phyloP scores from a whole-genome alignment of 306 rosid species.

The Prunus armeniaca region DNA sequence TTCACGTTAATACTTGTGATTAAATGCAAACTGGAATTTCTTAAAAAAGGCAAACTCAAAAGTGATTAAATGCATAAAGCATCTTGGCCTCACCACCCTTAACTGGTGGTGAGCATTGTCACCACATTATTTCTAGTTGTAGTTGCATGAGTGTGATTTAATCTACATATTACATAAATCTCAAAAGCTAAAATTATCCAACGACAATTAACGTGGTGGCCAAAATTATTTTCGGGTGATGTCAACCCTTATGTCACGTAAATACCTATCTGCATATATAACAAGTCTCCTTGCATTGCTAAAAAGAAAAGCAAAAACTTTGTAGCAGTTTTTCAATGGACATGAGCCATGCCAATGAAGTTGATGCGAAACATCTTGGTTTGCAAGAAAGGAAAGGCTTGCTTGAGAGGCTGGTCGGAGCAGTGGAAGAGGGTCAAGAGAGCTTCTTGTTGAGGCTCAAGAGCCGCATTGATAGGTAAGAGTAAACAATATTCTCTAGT shows the following conservation, averaged over 20 bases:
- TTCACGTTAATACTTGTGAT: not conserved
- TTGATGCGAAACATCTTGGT: not conserved
- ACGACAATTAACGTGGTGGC: no score
- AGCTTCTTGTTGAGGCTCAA: conserved; percentile 21
- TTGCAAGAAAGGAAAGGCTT: conserved; percentile 8
- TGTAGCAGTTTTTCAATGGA: conserved; percentile 4
- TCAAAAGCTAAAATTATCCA: no score
- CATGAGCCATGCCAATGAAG: conserved; percentile 6
- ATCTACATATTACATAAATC: no score
- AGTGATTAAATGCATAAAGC: not conserved
- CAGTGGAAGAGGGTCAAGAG: conserved; percentile 10
- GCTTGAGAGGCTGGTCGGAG: conserved; percentile 20
- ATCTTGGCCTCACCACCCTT: no score
- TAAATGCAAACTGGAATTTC: not conserved
- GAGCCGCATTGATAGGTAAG: conserved; percentile 18
- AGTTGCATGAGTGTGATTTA: no score
- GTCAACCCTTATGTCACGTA: no score
- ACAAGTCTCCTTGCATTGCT: no score
- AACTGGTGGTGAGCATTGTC: no score
- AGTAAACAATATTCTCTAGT: not conserved
- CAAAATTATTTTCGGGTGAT: no score
- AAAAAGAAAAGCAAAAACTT: no score
- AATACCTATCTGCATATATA: no score
- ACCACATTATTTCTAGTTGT: no score
- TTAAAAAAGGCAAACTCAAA: not conserved